Conservation (phyloP, 352 stramenopile genomes). For the Aphanomyces invadans region DNA sequence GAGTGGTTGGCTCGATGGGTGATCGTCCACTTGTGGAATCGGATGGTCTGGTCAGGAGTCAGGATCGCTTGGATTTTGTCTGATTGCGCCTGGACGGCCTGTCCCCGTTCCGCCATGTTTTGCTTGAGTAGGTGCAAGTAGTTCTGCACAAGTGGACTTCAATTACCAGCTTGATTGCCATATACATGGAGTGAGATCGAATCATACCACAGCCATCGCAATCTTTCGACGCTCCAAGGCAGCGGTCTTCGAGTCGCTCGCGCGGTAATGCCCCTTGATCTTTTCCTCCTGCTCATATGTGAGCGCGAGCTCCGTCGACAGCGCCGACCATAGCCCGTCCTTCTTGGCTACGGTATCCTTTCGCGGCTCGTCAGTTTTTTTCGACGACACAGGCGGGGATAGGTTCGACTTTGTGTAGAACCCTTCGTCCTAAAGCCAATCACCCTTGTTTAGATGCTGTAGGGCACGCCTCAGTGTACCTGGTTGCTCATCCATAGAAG, state of each 20-base stretch:
- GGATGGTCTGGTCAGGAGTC: conserved; percentile 76
- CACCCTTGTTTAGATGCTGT: too few species aligned
- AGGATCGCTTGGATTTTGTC: conserved; percentile 80
- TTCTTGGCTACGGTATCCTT: conserved; percentile 51
- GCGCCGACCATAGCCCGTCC: conserved; percentile 70
- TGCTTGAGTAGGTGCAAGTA: conserved; percentile 87
- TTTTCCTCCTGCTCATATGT: conserved; percentile 88
- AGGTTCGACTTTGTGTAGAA: conserved; percentile 76
- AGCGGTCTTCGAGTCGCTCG: conserved; percentile 70
- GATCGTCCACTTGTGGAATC: conserved; percentile 75
- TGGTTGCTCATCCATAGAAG: conserved; percentile 84
- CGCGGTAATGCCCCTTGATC: conserved; percentile 75
- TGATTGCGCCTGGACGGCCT: conserved; percentile 67
- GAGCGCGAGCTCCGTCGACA: conserved; percentile 69
- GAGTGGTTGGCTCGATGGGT: conserved; percentile 41
- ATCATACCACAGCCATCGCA: conserved; percentile 67
- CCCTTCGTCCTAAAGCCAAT: conserved; percentile 37
- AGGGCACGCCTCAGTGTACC: not conserved
- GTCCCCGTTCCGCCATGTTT: conserved; percentile 65
- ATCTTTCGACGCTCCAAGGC: conserved; percentile 74
- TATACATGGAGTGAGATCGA: not conserved
- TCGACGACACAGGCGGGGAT: conserved; percentile 36
- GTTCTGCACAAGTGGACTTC: conserved; percentile 38
- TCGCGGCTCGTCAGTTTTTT: conserved; percentile 57
- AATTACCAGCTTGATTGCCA: not conserved